A percentile compares a stretch with the other conserved stretches of the same genome.
These are phyloP conservation scores for Myrica gale DNA, from an alignment of 306 rosid species.

Conservation along the genomic window DNA sequence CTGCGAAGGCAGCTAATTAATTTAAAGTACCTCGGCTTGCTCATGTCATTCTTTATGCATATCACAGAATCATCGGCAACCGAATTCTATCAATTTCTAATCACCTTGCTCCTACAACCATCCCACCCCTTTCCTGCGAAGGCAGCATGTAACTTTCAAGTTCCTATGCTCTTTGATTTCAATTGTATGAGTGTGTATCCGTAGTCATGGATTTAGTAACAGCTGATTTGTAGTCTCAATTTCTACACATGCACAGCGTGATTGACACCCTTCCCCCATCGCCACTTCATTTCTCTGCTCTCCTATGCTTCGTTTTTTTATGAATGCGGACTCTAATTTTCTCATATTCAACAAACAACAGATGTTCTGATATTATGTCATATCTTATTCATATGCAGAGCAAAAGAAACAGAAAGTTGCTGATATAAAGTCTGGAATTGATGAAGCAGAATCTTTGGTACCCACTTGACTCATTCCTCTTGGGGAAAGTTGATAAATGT, in stretches of 20 bases:
- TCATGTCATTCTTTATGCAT: background rate
- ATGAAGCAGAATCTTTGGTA: conserved; percentile 94
- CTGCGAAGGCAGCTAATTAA: background rate
- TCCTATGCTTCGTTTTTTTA: background rate
- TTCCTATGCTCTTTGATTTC: too few species aligned
- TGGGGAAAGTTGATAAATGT: conserved; percentile 19
- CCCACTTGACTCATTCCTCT: conserved; percentile 21
- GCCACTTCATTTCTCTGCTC: too few species aligned
- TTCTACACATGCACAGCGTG: background rate
- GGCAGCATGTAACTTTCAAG: too few species aligned
- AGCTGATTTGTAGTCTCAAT: background rate
- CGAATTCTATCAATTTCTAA: too few species aligned
- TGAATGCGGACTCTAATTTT: background rate
- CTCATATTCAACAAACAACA: background rate
- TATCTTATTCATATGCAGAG: conserved; percentile 51
- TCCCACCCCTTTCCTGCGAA: too few species aligned
- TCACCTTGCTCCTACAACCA: too few species aligned
- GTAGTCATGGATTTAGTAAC: background rate
- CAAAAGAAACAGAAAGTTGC: conserved; percentile 86
- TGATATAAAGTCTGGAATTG: conserved; percentile 77
- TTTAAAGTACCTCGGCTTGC: background rate
- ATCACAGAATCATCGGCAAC: too few species aligned
- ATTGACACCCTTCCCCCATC: background rate
- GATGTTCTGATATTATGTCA: background rate
- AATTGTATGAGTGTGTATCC: background rate